Percentiles rank a stretch among this genome's conserved stretches.
Evolutionary conservation across 768 basidiomycete genomes (phyloP).

Genomic region (Baorangia bicolor): DNA sequence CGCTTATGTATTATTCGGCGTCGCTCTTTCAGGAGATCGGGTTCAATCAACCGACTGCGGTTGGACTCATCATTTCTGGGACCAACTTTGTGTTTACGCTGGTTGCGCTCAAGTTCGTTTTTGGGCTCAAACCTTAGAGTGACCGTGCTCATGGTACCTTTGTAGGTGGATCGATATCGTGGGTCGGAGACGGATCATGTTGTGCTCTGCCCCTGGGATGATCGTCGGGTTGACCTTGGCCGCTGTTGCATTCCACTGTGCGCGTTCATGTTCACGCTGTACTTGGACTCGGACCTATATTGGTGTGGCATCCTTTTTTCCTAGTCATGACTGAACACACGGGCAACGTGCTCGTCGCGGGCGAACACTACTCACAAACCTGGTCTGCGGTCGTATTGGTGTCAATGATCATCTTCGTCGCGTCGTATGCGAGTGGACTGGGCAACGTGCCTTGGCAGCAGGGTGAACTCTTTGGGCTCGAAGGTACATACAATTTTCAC

Average conservation of each 20-base stretch:
- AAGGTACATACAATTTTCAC: not conserved
- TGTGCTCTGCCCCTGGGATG: slow-evolving; percentile 74
- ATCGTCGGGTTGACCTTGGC: slow-evolving; percentile 61
- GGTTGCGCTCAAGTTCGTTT: slow-evolving; percentile 59
- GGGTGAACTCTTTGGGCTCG: slow-evolving; percentile 67
- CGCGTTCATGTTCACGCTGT: not conserved
- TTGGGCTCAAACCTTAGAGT: not conserved
- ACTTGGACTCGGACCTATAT: not conserved
- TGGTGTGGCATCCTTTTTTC: not conserved
- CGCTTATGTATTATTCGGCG: slow-evolving; percentile 72
- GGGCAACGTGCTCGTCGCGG: slow-evolving; percentile 56
- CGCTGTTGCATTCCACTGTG: slow-evolving; percentile 59
- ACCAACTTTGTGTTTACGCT: slow-evolving; percentile 81
- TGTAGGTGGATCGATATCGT: slow-evolving; percentile 57
- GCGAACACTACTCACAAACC: slow-evolving; percentile 52
- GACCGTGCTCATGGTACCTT: not conserved
- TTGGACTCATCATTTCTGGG: slow-evolving; percentile 74
- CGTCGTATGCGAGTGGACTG: slow-evolving; percentile 75
- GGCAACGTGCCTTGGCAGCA: slow-evolving; percentile 89
- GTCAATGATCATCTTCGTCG: slow-evolving; percentile 83
- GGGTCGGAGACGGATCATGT: slow-evolving; percentile 68
- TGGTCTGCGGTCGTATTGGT: slow-evolving; percentile 72
- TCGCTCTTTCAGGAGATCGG: slow-evolving; percentile 80
- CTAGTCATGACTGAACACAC: slow-evolving; percentile 62
- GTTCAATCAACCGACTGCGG: slow-evolving; percentile 79